Evolutionary conservation across 73 alveolate genomes (phyloP), one percentile per base, ranked within the genome.

Genomic region (Durusdinium trenchii): DNA sequence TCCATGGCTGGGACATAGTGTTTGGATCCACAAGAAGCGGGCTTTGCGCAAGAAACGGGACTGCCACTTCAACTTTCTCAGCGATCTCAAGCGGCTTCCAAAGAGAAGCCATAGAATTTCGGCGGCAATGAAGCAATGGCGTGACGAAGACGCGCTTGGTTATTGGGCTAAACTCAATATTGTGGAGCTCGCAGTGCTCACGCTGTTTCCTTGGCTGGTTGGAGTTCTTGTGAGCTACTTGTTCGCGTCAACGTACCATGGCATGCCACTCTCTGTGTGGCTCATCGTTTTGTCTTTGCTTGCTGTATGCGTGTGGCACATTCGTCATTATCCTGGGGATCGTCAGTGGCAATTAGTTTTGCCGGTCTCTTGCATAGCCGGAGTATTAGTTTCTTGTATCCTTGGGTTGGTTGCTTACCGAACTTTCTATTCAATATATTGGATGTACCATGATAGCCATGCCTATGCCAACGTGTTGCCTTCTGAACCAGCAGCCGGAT

Each of bases 401-500:
- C 45, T 91, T 57, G 98, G 98, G 46, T 54, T 91, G 60, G 57
- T 91, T 40, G 98, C 98, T 57, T 91, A 91, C 76, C 46, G 75
- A 69, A 78, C 51, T 36, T 91, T 91, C 64, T 91, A 91, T 42
- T 91, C 98, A 16, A 57, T 67, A 23, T 91, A 91, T 48, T 91
- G 98, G 98, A 87, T 91, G 43, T 91, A 91, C 98, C 87, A 78
- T 7, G 84, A 76, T 40, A 91, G 98, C 98, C 98, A 91, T 91
- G 84, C 89, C 54, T 91, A 91, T 48, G 98, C 85, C 90, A 91
- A 91, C 36, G 98, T 91, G 60, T 51, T 91, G 42, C 98, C 98
- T 30, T 91, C 98, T 35, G 98, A 91, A 23, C 98, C 98, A 7
- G 98, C 98, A 48, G 98, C 98, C 42, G 89, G 90, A 51, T 91